Conservation (phyloP, 2,329 filamentous ascomycete species). For the Sordariomycetes sp. region DNA sequence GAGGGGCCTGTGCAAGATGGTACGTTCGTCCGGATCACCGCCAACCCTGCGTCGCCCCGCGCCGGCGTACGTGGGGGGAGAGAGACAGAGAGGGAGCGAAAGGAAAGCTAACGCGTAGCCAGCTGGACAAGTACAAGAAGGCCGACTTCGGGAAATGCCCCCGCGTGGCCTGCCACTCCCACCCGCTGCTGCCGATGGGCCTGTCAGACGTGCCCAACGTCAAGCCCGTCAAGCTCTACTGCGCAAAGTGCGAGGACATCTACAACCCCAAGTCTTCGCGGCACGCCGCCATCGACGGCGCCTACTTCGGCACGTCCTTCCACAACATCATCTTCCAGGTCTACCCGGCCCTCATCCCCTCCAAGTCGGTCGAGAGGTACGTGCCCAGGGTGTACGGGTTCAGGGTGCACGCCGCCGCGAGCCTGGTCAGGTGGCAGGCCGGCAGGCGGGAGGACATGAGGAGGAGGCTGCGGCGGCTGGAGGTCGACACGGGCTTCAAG, state of each 20-base stretch:
- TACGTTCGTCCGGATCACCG: constrained; percentile 31
- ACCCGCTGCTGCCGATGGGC: constrained; percentile 90
- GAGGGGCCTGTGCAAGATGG: constrained; percentile 90
- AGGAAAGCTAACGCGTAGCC: constrained; percentile 3
- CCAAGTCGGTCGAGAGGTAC: constrained; percentile 79
- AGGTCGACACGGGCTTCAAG: constrained; percentile 73
- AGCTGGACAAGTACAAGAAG: constrained; percentile 99
- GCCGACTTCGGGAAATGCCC: constrained; percentile 97
- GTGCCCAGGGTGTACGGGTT: constrained; percentile 90
- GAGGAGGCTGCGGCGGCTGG: constrained; percentile 58
- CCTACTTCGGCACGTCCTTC: constrained; percentile 96
- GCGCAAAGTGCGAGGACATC: constrained; percentile 91
- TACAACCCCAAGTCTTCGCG: constrained; percentile 98
- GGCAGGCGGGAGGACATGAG: constrained; percentile 74
- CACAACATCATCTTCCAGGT: constrained; percentile 99
- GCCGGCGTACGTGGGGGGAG: not conserved
- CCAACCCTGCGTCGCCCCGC: not conserved
- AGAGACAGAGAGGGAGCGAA: not conserved
- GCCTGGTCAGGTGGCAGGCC: constrained; percentile 87
- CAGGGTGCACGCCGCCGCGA: constrained; percentile 83
- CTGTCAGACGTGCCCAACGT: constrained; percentile 80
- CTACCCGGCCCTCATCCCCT: constrained; percentile 80
- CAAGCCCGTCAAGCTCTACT: constrained; percentile 95
- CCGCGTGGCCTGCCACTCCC: constrained; percentile 86
- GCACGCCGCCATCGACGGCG: constrained; percentile 90